phyloP scores from a whole-genome alignment of 495 filamentous ascomycete genomes.

The Aspergillus diversus region DNA sequence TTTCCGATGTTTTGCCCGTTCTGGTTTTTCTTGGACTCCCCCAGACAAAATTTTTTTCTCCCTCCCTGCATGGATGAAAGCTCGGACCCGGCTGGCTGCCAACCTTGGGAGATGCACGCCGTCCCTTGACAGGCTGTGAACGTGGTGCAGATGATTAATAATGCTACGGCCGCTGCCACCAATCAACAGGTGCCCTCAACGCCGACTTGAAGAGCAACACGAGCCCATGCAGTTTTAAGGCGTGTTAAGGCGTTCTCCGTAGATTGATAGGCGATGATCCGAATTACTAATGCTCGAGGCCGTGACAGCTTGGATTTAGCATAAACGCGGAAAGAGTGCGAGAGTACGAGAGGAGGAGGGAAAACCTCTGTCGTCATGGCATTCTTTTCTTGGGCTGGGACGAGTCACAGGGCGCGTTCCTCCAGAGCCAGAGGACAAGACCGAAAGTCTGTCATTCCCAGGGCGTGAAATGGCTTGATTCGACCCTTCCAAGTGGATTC shows the following conservation, averaged over 20 bases:
- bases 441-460: slow-evolving; percentile 2
- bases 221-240: neutral
- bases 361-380: neutral
- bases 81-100: too few relatives aligned
- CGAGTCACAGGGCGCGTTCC: slow-evolving; percentile 4
- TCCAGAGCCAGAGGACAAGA: neutral
- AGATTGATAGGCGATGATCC: neutral
- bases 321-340: too few relatives aligned
- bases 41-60: too few relatives aligned
- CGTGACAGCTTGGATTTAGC: too few relatives aligned
- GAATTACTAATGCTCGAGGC: neutral
- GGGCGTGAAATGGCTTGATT: neutral
- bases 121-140: too few relatives aligned
- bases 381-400: neutral
- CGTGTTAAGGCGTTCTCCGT: neutral
- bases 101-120: too few relatives aligned
- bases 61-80: too few relatives aligned
- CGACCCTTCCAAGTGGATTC: neutral
- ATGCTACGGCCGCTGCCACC: neutral
- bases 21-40: neutral
- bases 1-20: neutral
- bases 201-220: neutral
- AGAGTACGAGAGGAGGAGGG: too few relatives aligned
- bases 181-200: neutral
- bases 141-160: neutral